These are phyloP conservation scores for Rhizopogon roseolus DNA, from an alignment of 768 basidiomycete genomes.

Conservation along the genomic window DNA sequence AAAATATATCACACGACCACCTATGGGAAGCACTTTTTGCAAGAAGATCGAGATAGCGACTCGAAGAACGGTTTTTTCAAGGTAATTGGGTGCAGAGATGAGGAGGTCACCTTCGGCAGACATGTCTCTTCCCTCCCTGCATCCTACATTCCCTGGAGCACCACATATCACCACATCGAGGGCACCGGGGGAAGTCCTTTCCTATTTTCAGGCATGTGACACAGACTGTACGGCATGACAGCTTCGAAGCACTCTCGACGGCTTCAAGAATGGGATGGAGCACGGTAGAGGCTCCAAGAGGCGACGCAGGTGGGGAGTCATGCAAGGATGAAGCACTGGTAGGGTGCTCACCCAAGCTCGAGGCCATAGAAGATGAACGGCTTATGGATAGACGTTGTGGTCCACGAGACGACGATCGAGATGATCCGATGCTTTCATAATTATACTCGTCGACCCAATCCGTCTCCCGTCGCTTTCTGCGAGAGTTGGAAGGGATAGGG, in stretches of 20 bases:
- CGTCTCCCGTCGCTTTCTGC: background rate
- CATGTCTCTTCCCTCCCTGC: constrained; percentile 46
- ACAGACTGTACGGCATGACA: constrained; percentile 41
- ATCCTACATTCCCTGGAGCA: constrained; percentile 61
- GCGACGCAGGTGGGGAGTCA: constrained; percentile 12
- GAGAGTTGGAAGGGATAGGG: constrained; percentile 7
- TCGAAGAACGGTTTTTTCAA: background rate
- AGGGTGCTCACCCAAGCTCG: constrained; percentile 8
- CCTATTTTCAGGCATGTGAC: constrained; percentile 51
- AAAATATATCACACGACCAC: background rate
- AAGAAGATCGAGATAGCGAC: too few relatives aligned
- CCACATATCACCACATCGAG: constrained; percentile 56
- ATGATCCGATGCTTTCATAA: constrained; percentile 25
- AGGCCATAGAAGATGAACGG: constrained; percentile 31
- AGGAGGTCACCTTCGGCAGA: constrained; percentile 26
- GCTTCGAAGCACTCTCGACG: constrained; percentile 47
- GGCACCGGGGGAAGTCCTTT: constrained; percentile 56
- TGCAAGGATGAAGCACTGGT: constrained; percentile 6
- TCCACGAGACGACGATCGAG: constrained; percentile 17
- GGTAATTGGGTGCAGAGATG: background rate
- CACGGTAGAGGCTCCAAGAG: constrained; percentile 9
- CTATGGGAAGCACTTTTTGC: background rate
- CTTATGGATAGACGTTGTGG: constrained; percentile 35
- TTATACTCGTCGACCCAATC: constrained; percentile 4
- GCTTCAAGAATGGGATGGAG: constrained; percentile 44